Conservation (phyloP, 805 yeast genomes). For the Cyberlindnera galapagoensis region DNA sequence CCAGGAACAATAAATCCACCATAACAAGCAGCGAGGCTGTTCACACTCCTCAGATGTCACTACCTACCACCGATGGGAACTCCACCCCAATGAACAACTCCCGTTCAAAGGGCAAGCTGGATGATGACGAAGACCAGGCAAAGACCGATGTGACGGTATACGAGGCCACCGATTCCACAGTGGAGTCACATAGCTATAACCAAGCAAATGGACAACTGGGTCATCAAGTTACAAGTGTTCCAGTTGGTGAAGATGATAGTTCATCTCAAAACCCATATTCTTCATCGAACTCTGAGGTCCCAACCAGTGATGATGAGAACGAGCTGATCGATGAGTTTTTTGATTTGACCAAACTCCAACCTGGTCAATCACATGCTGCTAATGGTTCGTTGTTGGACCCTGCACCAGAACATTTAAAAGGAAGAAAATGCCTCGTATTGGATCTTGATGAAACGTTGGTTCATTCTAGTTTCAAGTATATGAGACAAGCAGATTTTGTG, state of each 20-base stretch:
- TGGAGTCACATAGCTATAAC: conserved; percentile 9
- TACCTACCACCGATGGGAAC: not conserved
- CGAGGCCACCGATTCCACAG: conserved; percentile 24
- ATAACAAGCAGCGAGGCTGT: too few relatives aligned
- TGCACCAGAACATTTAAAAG: conserved; percentile 40
- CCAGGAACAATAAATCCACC: not conserved
- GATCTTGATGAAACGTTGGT: conserved; percentile 96
- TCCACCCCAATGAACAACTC: not conserved
- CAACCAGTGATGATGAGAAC: conserved; percentile 20
- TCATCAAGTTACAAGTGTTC: conserved; percentile 4
- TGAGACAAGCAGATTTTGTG: conserved; percentile 91
- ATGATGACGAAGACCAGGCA: conserved; percentile 5
- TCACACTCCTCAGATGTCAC: not conserved
- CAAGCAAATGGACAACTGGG: conserved; percentile 2
- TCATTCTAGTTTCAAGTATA: conserved; percentile 88
- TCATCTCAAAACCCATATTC: conserved; percentile 3
- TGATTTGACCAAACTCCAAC: conserved; percentile 60
- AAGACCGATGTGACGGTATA: conserved; percentile 24
- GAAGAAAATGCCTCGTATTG: conserved; percentile 79
- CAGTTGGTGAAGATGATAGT: conserved; percentile 3
- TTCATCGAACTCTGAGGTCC: conserved; percentile 16
- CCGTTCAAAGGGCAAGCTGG: too few relatives aligned
- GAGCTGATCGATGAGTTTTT: conserved; percentile 33
- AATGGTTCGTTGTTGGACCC: conserved; percentile 64
- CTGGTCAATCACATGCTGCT: conserved; percentile 62